phyloP scores from a whole-genome alignment of 768 basidiomycete genomes.

The Auriscalpium microsporum region DNA sequence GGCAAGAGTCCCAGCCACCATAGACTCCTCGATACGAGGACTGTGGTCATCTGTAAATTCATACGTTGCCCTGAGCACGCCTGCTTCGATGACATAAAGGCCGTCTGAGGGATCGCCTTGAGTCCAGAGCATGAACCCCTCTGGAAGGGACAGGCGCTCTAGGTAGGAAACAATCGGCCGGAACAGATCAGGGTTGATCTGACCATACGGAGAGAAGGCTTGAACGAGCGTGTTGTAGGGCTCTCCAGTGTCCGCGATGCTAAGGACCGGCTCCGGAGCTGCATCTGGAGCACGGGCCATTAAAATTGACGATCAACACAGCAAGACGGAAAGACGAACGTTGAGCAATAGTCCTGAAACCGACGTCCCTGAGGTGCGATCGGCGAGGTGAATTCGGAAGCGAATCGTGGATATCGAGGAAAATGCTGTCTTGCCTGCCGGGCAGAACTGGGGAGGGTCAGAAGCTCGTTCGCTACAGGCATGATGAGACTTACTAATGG shows the following conservation, averaged over 20 bases:
- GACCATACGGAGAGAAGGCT: conserved; percentile 69
- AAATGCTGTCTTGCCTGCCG: conserved; percentile 6
- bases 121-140: conserved; percentile 62
- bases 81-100: conserved; percentile 82
- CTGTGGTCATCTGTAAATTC: conserved; percentile 53
- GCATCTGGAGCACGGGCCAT: not conserved
- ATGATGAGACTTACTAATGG: conserved; percentile 32
- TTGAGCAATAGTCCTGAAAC: conserved; percentile 9
- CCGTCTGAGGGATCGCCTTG: conserved; percentile 74
- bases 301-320: not conserved
- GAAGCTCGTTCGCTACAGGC: not conserved
- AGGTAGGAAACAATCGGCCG: conserved; percentile 64
- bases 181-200: conserved; percentile 49
- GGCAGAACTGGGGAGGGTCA: conserved; percentile 6
- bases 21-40: conserved; percentile 71
- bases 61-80: conserved; percentile 79
- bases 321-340: conserved; percentile 1
- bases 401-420: conserved; percentile 7
- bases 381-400: conserved; percentile 11
- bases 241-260: conserved; percentile 11
- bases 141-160: conserved; percentile 45
- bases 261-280: not conserved
- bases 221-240: conserved; percentile 70
- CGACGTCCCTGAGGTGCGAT: conserved; percentile 12
- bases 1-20: conserved; percentile 89